Base-by-base conservation (phyloP, 2,329 filamentous ascomycete species). In the Apiospora aurea region DNA sequence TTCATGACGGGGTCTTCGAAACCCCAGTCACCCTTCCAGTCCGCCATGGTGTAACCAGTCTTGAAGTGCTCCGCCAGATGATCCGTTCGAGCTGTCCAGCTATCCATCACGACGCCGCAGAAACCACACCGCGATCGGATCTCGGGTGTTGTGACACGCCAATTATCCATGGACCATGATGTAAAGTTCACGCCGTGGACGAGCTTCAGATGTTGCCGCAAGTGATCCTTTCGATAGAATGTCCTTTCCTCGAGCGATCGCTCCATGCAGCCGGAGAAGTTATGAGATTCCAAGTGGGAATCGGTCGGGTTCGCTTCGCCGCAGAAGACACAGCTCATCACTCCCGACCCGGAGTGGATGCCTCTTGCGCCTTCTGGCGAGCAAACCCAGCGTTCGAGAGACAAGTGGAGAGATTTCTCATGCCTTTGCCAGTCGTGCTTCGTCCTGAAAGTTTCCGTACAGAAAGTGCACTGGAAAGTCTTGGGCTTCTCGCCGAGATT, bases 341-440 rank as follows among this genome's bases (percentile, higher is more conserved):
- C 81, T 41, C 89, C 89, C n/a, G 87, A 90, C 2, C 90, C 87
- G 1, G 89, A 86, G 71, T 91, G 88, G 47, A 90, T 80, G 5
- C 86, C 86, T 7, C 82, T 84, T 21, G 88, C 82, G 0, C 90
- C 89, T 64, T 89, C 85, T 64, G 89, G 89, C 4, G 87, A 86
- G 77, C 88, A 93, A 73, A 90, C 88, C 92, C 87, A 94, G 71
- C 86, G 86, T 82, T 89, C 90, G 0, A 92, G 87, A 8, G 89
- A 93, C 76, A 89, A 81, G 79, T 88, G 92, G 74, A 90, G 83
- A 69, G 90, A 91, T 75, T 92, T 92, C 77, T 94, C 92, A 78
- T 94, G 92, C 72, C 92, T 85, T 76, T 91, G 89, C 90, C 90
- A 92, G 80, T 92, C 90, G 76, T 92, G 89, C 78, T 92, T 92